phyloP scores from a whole-genome alignment of 1,139 yeast species.

The Suhomyces yuchorum region DNA sequence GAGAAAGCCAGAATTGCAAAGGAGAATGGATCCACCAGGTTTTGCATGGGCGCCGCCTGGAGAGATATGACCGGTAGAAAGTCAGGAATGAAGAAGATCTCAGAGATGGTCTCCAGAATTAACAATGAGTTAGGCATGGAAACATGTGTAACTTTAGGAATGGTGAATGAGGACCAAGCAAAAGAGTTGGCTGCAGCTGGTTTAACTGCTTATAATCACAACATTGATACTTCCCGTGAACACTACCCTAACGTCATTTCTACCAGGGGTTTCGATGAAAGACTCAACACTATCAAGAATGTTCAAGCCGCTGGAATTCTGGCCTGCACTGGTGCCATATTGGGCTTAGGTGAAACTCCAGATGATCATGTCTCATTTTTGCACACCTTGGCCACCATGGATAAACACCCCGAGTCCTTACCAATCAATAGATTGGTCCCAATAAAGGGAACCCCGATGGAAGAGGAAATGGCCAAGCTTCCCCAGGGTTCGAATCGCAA shows the following conservation, averaged over 20 bases:
- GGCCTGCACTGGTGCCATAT: slow-evolving; percentile 79
- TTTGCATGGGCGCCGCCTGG: slow-evolving; percentile 91
- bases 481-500: slow-evolving; percentile 42
- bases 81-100: slow-evolving; percentile 61
- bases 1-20: slow-evolving; percentile 67
- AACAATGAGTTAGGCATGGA: slow-evolving; percentile 67
- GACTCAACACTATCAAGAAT: slow-evolving; percentile 63
- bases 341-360: slow-evolving; percentile 75
- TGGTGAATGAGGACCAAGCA: slow-evolving; percentile 68
- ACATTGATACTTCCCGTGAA: slow-evolving; percentile 77
- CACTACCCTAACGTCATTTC: slow-evolving; percentile 73
- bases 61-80: slow-evolving; percentile 81
- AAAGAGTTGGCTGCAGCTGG: slow-evolving; percentile 63
- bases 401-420: slow-evolving; percentile 72
- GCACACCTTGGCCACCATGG: slow-evolving; percentile 67
- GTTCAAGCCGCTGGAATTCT: slow-evolving; percentile 68
- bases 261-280: slow-evolving; percentile 69
- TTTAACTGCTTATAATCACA: slow-evolving; percentile 79
- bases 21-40: slow-evolving; percentile 71
- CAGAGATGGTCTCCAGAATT: slow-evolving; percentile 65
- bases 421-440: slow-evolving; percentile 84
- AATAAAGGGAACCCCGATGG: slow-evolving; percentile 77
- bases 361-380: slow-evolving; percentile 73
- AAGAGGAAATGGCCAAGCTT: slow-evolving; percentile 49
- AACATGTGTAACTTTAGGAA: slow-evolving; percentile 79